Evolutionary conservation across 768 basidiomycete species (phyloP), one percentile per base, ranked within the genome.

Genomic region (Podaxis sp.): DNA sequence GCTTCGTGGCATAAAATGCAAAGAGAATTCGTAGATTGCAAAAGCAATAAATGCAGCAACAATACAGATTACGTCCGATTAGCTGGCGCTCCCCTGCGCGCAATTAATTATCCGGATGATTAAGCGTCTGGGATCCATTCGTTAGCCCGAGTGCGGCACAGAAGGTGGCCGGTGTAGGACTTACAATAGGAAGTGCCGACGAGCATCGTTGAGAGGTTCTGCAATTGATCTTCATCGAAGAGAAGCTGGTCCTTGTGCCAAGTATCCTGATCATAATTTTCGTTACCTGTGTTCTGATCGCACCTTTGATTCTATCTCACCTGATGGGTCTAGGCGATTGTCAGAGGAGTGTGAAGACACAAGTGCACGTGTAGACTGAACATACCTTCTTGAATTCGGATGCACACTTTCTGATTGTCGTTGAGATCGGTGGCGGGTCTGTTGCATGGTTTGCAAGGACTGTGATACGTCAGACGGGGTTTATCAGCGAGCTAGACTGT

Each of bases 151-250:
- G 24, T 26, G 30, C 8, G 50, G 56, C 44, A 26, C 24, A 44
- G 20, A 41, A 51, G 55, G 24, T 0, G 13, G 54, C 36, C 40
- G 58, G 48, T 46, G 33, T 49, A 54, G 53, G 8, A 78, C 87
- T 78, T 71, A 91, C 90, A 93, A 71, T 93, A 93, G 15, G 91
- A 95, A 53, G 92, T 96, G 49, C 94, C 94, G 30, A 93, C 91
- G 40, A 96, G 80, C 86, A 95, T 94, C 41, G 89, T 88, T 26
- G 92, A 91, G 67, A 96, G 82, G 67, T 86, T 90, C 72, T 92
- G 89, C 54, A 95, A 74, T 69, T 95, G 94, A 70, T 96, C 94
- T 74, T 96, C 94, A 69, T 93, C 87, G 73, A 96, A 96, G 57
- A 83, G 81, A 56, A 85, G 81, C 70, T 95, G 91, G 74, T 96